phyloP scores from a whole-genome alignment of 148 eudicot genomes.

The Fallopia convolvulus region DNA sequence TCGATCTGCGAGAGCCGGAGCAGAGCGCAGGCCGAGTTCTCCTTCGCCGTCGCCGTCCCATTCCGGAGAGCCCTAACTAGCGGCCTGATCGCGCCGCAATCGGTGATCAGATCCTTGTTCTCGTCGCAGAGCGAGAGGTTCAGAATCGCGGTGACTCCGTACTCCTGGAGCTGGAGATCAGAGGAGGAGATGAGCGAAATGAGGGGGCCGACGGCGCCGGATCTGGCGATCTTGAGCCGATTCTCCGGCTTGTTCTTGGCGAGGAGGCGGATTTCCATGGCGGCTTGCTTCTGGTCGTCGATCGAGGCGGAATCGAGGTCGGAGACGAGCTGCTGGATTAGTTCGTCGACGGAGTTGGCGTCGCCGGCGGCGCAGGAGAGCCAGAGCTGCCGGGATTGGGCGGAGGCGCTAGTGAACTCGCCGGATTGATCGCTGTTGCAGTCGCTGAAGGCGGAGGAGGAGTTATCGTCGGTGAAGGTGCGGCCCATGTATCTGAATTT shows the following conservation, averaged over 20 bases:
- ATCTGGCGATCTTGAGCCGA: slow-evolving; percentile 55
- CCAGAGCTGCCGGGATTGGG: slow-evolving; percentile 49
- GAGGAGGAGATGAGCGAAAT: slow-evolving; percentile 41
- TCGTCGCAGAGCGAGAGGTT: slow-evolving; percentile 81
- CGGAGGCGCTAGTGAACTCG: slow-evolving; percentile 47
- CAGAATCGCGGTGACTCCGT: slow-evolving; percentile 76
- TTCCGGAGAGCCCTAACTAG: slow-evolving; percentile 38
- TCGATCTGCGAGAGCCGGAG: slow-evolving; percentile 66
- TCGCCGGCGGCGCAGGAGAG: slow-evolving; percentile 34
- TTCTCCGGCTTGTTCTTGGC: slow-evolving; percentile 80
- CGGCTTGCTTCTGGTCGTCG: slow-evolving; percentile 66
- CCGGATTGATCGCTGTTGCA: slow-evolving; percentile 84
- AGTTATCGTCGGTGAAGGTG: slow-evolving; percentile 37
- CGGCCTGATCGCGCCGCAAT: slow-evolving; percentile 59
- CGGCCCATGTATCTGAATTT: slow-evolving; percentile 48
- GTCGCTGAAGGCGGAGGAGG: slow-evolving; percentile 75
- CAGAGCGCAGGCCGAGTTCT: slow-evolving; percentile 80
- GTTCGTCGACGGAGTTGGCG: slow-evolving; percentile 47
- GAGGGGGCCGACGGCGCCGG: slow-evolving; percentile 76
- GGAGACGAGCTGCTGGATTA: slow-evolving; percentile 42
- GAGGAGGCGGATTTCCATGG: slow-evolving; percentile 57
- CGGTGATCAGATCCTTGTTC: slow-evolving; percentile 47
- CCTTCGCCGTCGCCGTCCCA: slow-evolving; percentile 68
- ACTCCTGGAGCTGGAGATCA: slow-evolving; percentile 58
- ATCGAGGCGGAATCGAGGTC: slow-evolving; percentile 40